Percentiles rank a stretch among this genome's conserved stretches.
These are phyloP conservation scores for Logfia minima DNA, from an alignment of 129 eudicot species.

Conservation along the genomic window DNA sequence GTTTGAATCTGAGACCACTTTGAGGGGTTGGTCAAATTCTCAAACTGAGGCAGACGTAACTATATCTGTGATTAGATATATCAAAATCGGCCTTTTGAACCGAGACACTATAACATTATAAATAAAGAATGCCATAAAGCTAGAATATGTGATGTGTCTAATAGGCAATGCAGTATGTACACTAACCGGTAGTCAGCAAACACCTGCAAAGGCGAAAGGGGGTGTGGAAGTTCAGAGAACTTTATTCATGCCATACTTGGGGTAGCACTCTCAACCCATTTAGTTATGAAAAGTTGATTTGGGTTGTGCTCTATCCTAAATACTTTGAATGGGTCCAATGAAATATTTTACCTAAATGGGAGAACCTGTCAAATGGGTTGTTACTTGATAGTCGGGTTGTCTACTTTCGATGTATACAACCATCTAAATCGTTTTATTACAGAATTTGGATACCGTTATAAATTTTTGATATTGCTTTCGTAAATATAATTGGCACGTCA, in stretches of 20 bases:
- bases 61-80: neutral
- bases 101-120: neutral
- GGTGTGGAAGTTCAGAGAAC: neutral
- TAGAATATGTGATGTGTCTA: neutral
- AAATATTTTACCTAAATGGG: neutral
- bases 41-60: neutral
- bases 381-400: neutral
- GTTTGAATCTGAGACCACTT: constrained; percentile 5
- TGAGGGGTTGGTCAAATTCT: neutral
- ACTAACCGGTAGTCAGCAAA: constrained; percentile 2
- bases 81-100: neutral
- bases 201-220: constrained; percentile 22
- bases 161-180: constrained; percentile 4
- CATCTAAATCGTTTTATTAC: neutral
- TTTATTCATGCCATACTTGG: neutral
- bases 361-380: neutral
- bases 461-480: neutral
- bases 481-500: neutral
- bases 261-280: neutral
- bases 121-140: constrained; percentile 12
- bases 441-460: neutral
- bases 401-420: neutral
- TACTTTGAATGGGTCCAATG: neutral
- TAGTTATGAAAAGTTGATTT: neutral
- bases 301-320: neutral